Base-by-base conservation (phyloP, 805 yeast species). In the Cyberlindnera euphorbiiphila region DNA sequence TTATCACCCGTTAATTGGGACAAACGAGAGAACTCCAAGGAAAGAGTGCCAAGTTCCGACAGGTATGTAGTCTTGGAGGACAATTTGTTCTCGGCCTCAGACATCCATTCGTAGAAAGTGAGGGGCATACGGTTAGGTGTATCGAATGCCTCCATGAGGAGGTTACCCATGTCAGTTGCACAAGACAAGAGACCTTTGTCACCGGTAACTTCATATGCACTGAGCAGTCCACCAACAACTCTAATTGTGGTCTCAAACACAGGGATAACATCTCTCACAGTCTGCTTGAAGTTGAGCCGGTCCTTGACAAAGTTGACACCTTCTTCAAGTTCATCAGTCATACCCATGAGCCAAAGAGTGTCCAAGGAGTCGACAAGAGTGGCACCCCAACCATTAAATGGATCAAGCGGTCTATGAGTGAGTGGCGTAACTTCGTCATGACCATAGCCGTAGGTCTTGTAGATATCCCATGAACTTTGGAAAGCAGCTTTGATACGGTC, bases 61-160 rank as follows among this genome's bases (percentile, higher is more conserved):
- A 69, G 46, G 6, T 65, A 51, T 2, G 65, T 55, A 17, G 49
- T 43, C 37, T 46, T 56, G 12, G 67, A 57, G 0, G 74, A 65
- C 38, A 64, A 61, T 44, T 66, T 57, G 37, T 65, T 66, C 9
- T 51, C 51, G 6, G 57, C 50, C 14, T 51, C 51, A 4, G 64
- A 57, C 19, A 57, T 54, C 71, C 78, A 72, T 11, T 62, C 57
- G 46, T 62, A 74, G 37, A 60, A 64, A 15, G 72, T 47, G 9
- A 71, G 39, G 4, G 83, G 83, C 60, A 77, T 61, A 29, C 71
- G 60, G 45, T 75, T 74, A 12, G 80, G 80, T 0, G 82, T 75
- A 45, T 77, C 82, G 47, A 74, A 77, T 0, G 80, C 69, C 16
- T 74, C 71, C 47, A 76, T 47, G 23, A 75, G 53, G 36, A 74